Evolutionary conservation across 2,329 filamentous ascomycete species (phyloP).

Genomic region (Fusarium clavum): DNA sequence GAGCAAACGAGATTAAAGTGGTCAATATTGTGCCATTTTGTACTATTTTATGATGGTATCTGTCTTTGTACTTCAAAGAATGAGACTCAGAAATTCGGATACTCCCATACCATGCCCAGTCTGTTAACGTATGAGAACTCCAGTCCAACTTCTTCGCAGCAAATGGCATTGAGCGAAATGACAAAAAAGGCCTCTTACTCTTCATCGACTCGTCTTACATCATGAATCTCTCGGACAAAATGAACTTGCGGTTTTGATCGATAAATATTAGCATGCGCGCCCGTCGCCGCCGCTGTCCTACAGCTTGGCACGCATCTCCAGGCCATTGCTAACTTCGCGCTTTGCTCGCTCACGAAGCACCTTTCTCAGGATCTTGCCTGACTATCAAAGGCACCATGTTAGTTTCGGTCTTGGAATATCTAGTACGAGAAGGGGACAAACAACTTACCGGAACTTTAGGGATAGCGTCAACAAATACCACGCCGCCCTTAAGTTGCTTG

Average conservation of each 20-base stretch:
- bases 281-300: constrained; percentile 43
- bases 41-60: not conserved
- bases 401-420: constrained; percentile 5
- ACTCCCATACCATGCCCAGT: not conserved
- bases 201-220: not conserved
- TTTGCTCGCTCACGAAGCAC: constrained; percentile 67
- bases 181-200: not conserved
- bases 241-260: not conserved
- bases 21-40: not conserved
- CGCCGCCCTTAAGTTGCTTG: constrained; percentile 77
- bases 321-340: constrained; percentile 60
- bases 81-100: not conserved
- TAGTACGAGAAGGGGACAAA: not conserved
- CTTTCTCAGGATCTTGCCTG: constrained; percentile 75
- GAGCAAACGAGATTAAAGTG: not conserved
- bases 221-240: not conserved
- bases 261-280: constrained; percentile 40
- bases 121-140: not conserved
- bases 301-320: constrained; percentile 48
- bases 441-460: constrained; percentile 66
- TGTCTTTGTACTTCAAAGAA: not conserved
- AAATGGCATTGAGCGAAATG: not conserved
- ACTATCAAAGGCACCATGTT: constrained; percentile 53
- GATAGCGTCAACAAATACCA: constrained; percentile 74
- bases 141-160: not conserved